These are phyloP conservation scores for Neonectria punicea DNA, from an alignment of 2,329 filamentous ascomycete genomes.

Conservation along the genomic window DNA sequence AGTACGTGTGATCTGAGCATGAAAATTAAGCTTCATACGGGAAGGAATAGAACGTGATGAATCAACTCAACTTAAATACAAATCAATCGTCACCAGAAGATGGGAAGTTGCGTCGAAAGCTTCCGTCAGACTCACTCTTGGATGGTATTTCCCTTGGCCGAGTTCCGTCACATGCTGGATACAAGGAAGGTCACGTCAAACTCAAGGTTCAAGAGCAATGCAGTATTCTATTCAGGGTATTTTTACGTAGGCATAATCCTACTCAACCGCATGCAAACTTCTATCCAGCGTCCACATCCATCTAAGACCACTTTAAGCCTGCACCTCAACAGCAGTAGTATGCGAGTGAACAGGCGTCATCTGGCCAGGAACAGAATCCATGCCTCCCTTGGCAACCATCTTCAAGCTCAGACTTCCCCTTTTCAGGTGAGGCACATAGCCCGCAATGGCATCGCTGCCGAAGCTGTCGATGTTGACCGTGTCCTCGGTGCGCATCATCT, in stretches of 20 bases:
- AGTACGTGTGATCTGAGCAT: too few species aligned
- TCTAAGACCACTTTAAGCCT: not conserved
- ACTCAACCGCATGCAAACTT: not conserved
- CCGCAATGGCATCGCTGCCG: slow-evolving; percentile 39
- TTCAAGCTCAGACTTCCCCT: slow-evolving; percentile 35
- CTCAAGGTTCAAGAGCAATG: too few species aligned
- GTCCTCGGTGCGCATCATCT: slow-evolving; percentile 46
- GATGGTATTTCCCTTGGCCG: too few species aligned
- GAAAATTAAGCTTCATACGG: too few species aligned
- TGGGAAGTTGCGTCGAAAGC: too few species aligned
- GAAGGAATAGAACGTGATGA: too few species aligned
- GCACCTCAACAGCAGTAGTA: slow-evolving; percentile 1
- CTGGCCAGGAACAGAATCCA: slow-evolving; percentile 16
- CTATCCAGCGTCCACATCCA: not conserved
- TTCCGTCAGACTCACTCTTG: too few species aligned
- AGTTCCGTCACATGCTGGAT: too few species aligned
- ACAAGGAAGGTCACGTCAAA: too few species aligned
- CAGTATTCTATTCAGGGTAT: not conserved
- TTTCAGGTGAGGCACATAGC: slow-evolving; percentile 36
- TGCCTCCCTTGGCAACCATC: not conserved
- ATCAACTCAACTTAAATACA: too few species aligned
- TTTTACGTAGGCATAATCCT: not conserved
- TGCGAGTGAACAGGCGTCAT: slow-evolving; percentile 7
- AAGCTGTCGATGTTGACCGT: slow-evolving; percentile 48
- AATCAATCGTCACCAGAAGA: too few species aligned